Evolutionary conservation across 768 basidiomycete species (phyloP), one percentile per base, ranked within the genome.

Genomic region (Agrocybe pediades): DNA sequence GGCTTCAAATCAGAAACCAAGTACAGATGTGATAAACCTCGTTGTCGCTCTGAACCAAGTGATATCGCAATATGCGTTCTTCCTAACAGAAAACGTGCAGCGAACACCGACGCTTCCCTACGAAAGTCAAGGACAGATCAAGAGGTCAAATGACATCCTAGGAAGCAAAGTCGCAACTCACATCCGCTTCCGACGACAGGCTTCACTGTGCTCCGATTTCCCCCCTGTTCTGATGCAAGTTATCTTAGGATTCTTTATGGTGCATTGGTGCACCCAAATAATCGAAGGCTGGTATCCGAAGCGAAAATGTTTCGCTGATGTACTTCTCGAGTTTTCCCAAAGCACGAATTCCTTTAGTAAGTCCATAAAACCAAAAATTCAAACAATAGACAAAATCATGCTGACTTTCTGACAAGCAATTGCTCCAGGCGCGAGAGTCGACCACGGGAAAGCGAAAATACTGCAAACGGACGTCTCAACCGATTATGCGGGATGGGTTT

Each of bases 271-370:
- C 52, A 55, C 56, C 20, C 30, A 55, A 2, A 64, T 66, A 19
- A 64, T 60, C 5, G 63, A 66, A 33, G 65, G 57, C 9, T 58
- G 33, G 53, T 66, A 66, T 39, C 65, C 65, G 8, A 51, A 53
- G 20, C 63, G 55, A 23, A 44, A 56, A 15, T 60, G 63, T 7
- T 66, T 66, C 24, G 57, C 62, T 17, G 65, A 66, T 45, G 44
- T 66, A 16, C 36, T 66, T 66, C 20, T 60, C 64, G 40, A 47
- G 64, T 45, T 56, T 53, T 7, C 43, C 58, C 2, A 52, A 56
- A 24, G 39, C 50, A 5, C n/a, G n/a, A n/a, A n/a, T n/a, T n/a
- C n/a, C n/a, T n/a, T n/a, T n/a, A n/a, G n/a, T n/a, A n/a, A n/a
- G n/a, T n/a, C n/a, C n/a, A n/a, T n/a, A 41, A 46, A 23, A 49